These are phyloP conservation scores for Globisporangium viniferum DNA, from an alignment of 352 stramenopile species.

Conservation along the genomic window DNA sequence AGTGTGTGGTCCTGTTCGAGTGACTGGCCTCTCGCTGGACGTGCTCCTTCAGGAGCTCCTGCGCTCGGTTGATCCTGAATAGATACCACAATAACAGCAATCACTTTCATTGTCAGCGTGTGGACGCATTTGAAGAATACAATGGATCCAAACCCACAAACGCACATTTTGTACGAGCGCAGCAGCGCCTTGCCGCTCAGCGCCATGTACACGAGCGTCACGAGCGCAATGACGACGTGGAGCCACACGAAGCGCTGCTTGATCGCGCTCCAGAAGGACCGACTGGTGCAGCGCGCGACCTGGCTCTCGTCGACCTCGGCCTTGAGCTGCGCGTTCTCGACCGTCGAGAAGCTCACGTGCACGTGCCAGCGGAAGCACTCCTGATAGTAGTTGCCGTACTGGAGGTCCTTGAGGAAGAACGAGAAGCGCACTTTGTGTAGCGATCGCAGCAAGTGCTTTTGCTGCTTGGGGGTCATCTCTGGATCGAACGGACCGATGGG, in stretches of 20 bases:
- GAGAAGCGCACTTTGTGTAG: slow-evolving; percentile 40
- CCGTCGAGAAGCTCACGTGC: slow-evolving; percentile 43
- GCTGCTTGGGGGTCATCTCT: slow-evolving; percentile 27
- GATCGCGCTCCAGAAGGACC: slow-evolving; percentile 52
- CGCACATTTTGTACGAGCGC: slow-evolving; percentile 53
- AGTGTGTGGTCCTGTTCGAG: neutral
- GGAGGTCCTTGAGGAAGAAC: slow-evolving; percentile 62
- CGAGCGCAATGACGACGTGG: slow-evolving; percentile 48
- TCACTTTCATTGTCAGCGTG: neutral
- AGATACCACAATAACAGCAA: neutral
- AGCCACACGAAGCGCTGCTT: slow-evolving; percentile 74
- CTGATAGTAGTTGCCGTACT: slow-evolving; percentile 75
- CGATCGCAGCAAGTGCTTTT: slow-evolving; percentile 50
- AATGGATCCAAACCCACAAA: neutral
- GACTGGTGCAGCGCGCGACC: slow-evolving; percentile 45
- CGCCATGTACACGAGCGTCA: slow-evolving; percentile 56
- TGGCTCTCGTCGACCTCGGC: slow-evolving; percentile 60
- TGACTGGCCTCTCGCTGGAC: neutral
- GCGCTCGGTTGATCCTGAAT: slow-evolving; percentile 16
- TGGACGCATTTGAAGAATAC: neutral
- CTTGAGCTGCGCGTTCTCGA: slow-evolving; percentile 46
- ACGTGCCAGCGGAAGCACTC: slow-evolving; percentile 86
- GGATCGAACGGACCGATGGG: slow-evolving; percentile 63
- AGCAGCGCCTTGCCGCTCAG: slow-evolving; percentile 56
- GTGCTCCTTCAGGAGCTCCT: slow-evolving; percentile 13